phyloP scores from a whole-genome alignment of 2,329 filamentous ascomycete genomes.

The Fusarium pseudoanthophilum region DNA sequence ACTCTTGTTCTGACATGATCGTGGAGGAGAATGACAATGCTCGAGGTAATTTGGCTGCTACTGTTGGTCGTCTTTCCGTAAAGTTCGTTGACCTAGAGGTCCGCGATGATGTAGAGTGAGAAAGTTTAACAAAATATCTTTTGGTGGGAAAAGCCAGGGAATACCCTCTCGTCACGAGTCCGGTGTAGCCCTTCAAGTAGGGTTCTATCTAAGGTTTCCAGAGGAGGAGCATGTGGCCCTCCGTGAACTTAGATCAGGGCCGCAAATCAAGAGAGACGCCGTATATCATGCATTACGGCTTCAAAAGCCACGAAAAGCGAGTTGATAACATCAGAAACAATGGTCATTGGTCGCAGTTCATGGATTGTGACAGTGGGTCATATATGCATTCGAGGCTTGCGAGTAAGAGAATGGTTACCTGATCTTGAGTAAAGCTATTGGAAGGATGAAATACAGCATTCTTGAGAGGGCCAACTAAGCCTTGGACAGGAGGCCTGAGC shows the following conservation, averaged over 20 bases:
- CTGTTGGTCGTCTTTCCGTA: neutral
- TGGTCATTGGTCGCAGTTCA: too few relatives aligned
- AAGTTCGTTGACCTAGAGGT: too few relatives aligned
- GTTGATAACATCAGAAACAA: too few relatives aligned
- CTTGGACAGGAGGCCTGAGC: too few relatives aligned
- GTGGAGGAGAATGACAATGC: too few relatives aligned
- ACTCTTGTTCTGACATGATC: neutral
- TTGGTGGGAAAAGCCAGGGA: rapidly evolving
- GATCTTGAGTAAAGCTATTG: neutral
- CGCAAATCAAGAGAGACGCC: neutral
- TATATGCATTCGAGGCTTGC: neutral
- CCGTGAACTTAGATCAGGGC: neutral
- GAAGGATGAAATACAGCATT: rapidly evolving
- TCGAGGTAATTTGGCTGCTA: too few relatives aligned
- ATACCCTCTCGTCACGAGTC: neutral
- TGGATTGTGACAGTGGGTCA: rapidly evolving
- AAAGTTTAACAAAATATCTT: too few relatives aligned
- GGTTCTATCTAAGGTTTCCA: neutral
- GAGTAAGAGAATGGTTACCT: too few relatives aligned
- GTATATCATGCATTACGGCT: neutral
- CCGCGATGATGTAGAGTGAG: too few relatives aligned
- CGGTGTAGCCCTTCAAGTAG: neutral
- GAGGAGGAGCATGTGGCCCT: too few relatives aligned
- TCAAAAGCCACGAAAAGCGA: neutral
- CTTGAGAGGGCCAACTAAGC: too few relatives aligned